Evolutionary conservation across 1,284 basidiomycete genomes (phyloP), one percentile per base, ranked within the genome.

Genomic region (Ganoderma multipileum): DNA sequence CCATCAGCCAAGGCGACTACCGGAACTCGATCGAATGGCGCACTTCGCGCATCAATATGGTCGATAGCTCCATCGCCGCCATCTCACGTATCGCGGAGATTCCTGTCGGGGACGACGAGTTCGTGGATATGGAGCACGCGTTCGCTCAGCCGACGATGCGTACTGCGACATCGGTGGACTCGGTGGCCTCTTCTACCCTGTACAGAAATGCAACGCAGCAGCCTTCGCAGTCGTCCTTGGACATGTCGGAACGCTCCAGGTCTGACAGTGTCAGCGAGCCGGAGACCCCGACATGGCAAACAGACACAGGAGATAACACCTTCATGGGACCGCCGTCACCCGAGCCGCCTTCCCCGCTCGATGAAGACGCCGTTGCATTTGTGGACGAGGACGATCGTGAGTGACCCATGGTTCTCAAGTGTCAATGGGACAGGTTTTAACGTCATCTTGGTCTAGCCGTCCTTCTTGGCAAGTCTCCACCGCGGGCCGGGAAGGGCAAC

Each of bases 11-110:
- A 75, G 87, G 86, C 61, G 89, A 91, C 67, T 92, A 92, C 78
- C 87, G 83, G 63, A 88, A 86, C 6, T 91, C 91, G 2, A 92
- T 93, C 65, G 89, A 91, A 66, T 88, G 90, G 88, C 85, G 91
- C 33, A 86, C 89, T 80, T 91, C 91, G 18, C 87, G 90, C 16
- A 79, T 91, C 65, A 91, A 90, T 75, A 81, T 87, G 70, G 85
- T 88, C 71, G 85, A 86, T 67, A 82, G 81, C 64, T 82, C 84
- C 54, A 82, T 87, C 62, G 82, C 82, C 38, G 52, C 63, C 5
- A 64, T 64, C 39, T 81, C 61, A 67, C 81, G 61, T 62, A 76
- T 72, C n/a, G 61, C 60, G 11, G 67, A 68, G 9, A 61, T 18
- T 28, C 39, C 58, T 3, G 39, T 38, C 14, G 58, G 81, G 67